Evolutionary conservation across 257 asterid species (phyloP).

Genomic region (Solanum dulcamara): DNA sequence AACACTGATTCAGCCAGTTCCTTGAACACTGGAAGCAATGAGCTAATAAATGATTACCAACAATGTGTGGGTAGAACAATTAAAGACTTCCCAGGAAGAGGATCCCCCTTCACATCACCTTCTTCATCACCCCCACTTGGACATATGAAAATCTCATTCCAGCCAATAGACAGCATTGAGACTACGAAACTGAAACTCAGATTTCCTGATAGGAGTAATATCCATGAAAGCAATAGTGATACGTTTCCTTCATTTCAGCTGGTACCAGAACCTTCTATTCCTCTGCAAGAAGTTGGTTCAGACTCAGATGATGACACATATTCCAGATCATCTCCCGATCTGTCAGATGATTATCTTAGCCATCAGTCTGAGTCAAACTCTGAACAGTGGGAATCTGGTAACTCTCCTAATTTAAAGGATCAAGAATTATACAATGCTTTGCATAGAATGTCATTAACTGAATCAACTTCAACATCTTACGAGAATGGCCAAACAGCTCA

Average conservation of each 20-base stretch:
- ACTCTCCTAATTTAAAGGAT: conserved; percentile 56
- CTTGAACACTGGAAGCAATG: conserved; percentile 17
- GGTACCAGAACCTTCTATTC: conserved; percentile 60
- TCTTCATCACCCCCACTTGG: conserved; percentile 83
- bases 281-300: conserved; percentile 39
- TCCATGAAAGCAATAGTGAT: conserved; percentile 31
- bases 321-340: conserved; percentile 68
- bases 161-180: conserved; percentile 58
- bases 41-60: conserved; percentile 18
- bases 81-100: conserved; percentile 30
- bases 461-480: conserved; percentile 35
- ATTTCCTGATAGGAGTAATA: conserved; percentile 51
- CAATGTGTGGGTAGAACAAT: conserved; percentile 16
- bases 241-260: conserved; percentile 88
- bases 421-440: conserved; percentile 54
- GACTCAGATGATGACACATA: conserved; percentile 89
- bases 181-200: conserved; percentile 64
- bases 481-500: conserved; percentile 24
- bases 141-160: conserved; percentile 92
- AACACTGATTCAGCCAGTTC: conserved; percentile 14
- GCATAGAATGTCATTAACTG: conserved; percentile 52
- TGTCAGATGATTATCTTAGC: conserved; percentile 65
- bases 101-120: conserved; percentile 51
- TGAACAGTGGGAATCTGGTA: conserved; percentile 77
- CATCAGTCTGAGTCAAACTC: conserved; percentile 65